These are phyloP conservation scores for Dipteronia dyeriana DNA, from an alignment of 345 rosid genomes.

Conservation along the genomic window DNA sequence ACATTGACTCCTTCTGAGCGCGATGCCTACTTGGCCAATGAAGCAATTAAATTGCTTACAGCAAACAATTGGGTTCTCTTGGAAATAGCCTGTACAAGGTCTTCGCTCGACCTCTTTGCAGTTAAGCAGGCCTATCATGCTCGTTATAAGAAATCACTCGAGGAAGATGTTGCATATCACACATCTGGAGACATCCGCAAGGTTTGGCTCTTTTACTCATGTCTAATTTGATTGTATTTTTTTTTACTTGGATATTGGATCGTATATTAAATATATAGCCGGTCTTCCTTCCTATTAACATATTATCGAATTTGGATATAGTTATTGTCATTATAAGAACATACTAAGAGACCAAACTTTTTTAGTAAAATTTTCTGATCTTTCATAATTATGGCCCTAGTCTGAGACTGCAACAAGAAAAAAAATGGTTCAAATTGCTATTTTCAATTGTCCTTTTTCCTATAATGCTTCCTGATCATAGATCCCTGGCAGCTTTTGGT, in stretches of 20 bases:
- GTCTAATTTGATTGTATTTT: not conserved
- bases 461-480: not conserved
- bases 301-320: not conserved
- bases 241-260: too few species aligned
- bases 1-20: constrained; percentile 77
- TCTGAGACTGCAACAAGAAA: not conserved
- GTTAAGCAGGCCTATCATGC: constrained; percentile 76
- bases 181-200: constrained; percentile 75
- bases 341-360: not conserved
- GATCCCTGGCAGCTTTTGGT: constrained; percentile 61
- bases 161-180: constrained; percentile 90
- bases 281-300: not conserved
- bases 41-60: constrained; percentile 71
- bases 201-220: constrained; percentile 35
- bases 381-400: not conserved
- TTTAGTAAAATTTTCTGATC: not conserved
- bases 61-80: constrained; percentile 68
- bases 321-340: not conserved
- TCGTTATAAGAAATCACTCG: constrained; percentile 74
- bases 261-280: not conserved
- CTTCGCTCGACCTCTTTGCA: constrained; percentile 58
- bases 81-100: constrained; percentile 85
- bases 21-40: constrained; percentile 76
- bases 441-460: not conserved
- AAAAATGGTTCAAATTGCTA: not conserved